Base-by-base conservation (phyloP, 176 grass and related monocot species). In the Aechmea fasciata region DNA sequence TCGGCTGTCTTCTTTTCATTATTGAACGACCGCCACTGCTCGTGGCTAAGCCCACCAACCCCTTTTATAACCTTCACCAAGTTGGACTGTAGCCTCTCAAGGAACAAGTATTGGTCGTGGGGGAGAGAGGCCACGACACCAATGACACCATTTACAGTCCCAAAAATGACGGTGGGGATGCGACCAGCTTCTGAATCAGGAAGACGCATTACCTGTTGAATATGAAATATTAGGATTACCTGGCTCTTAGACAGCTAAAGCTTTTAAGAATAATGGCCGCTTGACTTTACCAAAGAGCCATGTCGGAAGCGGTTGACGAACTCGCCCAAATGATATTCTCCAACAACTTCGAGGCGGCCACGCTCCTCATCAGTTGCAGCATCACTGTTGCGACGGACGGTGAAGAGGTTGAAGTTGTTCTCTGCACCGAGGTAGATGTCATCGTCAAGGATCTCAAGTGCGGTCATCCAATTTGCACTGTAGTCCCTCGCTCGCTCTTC, bases 301-400 rank as follows among this genome's bases (percentile, higher is more conserved):
- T 97, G 89, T 0, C 86, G 86, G 63, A 92, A 87, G 2, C 84
- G 80, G 20, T 90, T 97, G 26, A 97, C 86, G 74, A 87, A 90
- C 75, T 97, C 93, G 26, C 93, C 93, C 2, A 97, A 82, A 65
- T 97, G 93, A 79, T 92, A 97, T 69, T 92, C 93, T 10, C 93
- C 93, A 0, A 92, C 65, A 1, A 97, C 93, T 74, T 96, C 93
- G 3, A 90, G 86, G 23, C 86, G 82, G 14, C 85, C 85, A 67
- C 86, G 75, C 77, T 92, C 93, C 5, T 97, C 93, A 57, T 97
- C 93, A 48, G 86, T 92, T 19, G 93, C 93, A 3, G 93, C 93
- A 64, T 97, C 93, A n/a, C 89, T 92, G 72, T 97, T 96, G 83
- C 89, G 89, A n/a, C 88, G 78, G 64, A 97, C 82, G 0, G 89